phyloP scores from a whole-genome alignment of 768 basidiomycete species.

The Kwoniella newhampshirensis region DNA sequence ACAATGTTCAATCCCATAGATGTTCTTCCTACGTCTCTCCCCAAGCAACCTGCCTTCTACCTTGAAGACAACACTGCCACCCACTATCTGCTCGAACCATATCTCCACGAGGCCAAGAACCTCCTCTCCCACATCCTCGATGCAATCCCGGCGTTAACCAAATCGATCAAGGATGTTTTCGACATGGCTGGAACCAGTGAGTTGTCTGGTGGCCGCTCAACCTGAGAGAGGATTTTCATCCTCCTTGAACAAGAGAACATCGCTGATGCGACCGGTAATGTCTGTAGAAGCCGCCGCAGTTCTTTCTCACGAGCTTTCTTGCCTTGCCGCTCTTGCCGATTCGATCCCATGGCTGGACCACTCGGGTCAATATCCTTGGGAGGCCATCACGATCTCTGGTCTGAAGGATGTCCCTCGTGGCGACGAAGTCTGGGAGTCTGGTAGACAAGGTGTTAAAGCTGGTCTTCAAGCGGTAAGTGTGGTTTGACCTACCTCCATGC shows the following conservation, averaged over 20 bases:
- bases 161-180: slow-evolving; percentile 45
- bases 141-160: slow-evolving; percentile 33
- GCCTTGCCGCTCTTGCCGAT: slow-evolving; percentile 45
- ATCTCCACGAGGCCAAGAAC: slow-evolving; percentile 38
- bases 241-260: no score
- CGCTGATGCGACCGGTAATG: no score
- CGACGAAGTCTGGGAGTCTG: slow-evolving; percentile 41
- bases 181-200: slow-evolving; percentile 46
- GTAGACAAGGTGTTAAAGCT: slow-evolving; percentile 41
- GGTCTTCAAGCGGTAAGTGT: slow-evolving; percentile 44
- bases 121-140: slow-evolving; percentile 37
- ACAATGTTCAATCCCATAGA: slow-evolving; percentile 25
- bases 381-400: slow-evolving; percentile 46
- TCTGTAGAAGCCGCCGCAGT: slow-evolving; percentile 46
- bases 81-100: slow-evolving; percentile 42
- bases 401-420: slow-evolving; percentile 29
- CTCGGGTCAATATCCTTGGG: slow-evolving; percentile 31
- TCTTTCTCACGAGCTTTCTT: slow-evolving; percentile 42
- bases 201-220: no score
- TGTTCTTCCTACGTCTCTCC: slow-evolving; percentile 38
- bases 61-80: slow-evolving; percentile 31
- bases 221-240: no score
- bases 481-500: background rate
- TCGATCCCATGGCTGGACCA: slow-evolving; percentile 40
- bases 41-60: slow-evolving; percentile 46